A percentile compares a stretch with the other conserved stretches of the same genome.
Conservation (phyloP, 116 monocot genomes). For the Cymodocea nodosa region DNA sequence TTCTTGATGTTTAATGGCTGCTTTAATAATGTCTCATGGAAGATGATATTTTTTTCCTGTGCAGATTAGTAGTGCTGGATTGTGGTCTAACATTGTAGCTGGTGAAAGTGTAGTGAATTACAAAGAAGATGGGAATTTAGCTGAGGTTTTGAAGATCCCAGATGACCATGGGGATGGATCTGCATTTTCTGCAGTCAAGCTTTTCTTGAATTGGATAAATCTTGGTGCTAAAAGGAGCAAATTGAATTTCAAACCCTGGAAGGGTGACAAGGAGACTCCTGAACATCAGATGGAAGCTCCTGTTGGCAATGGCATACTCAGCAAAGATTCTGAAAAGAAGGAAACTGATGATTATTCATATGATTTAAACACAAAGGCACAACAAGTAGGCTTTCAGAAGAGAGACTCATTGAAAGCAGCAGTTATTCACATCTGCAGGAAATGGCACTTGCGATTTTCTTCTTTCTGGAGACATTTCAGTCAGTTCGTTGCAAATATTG, state of each 20-base stretch:
- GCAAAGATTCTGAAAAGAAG: constrained; percentile 16
- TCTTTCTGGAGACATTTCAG: constrained; percentile 36
- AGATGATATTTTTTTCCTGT: background rate
- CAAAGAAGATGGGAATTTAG: constrained; percentile 17
- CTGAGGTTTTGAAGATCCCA: constrained; percentile 21
- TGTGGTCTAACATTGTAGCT: constrained; percentile 43
- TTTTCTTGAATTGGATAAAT: constrained; percentile 65
- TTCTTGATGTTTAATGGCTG: background rate
- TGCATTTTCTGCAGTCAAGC: constrained; percentile 40
- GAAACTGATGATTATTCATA: constrained; percentile 11
- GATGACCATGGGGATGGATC: constrained; percentile 48
- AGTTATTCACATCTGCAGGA: constrained; percentile 29
- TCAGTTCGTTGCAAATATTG: constrained; percentile 14
- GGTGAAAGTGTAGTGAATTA: constrained; percentile 22
- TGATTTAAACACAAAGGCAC: constrained; percentile 16
- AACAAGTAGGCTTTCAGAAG: constrained; percentile 17
- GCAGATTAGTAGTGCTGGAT: constrained; percentile 69
- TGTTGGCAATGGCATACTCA: constrained; percentile 13
- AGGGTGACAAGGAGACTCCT: constrained; percentile 49
- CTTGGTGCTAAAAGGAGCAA: constrained; percentile 56
- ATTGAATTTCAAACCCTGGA: constrained; percentile 57
- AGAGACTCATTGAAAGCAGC: constrained; percentile 49
- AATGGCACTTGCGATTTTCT: constrained; percentile 34
- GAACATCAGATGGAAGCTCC: constrained; percentile 43
- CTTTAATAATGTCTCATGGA: background rate